Evolutionary conservation across 1,139 yeast genomes (phyloP).

Genomic region (Hansenula anomala): DNA sequence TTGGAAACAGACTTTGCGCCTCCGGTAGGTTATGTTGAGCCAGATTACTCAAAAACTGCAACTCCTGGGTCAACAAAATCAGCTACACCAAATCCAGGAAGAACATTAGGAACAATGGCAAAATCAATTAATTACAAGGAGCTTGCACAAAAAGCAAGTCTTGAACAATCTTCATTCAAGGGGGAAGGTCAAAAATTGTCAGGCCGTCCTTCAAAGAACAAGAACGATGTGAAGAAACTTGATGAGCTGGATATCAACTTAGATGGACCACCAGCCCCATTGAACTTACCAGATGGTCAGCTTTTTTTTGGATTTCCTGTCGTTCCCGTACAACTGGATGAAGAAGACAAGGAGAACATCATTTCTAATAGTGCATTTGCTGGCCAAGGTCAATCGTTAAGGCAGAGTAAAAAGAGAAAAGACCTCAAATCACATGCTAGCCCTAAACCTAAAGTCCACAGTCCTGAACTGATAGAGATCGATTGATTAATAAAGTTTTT

Average conservation of each 20-base stretch:
- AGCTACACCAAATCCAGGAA: conserved; percentile 28
- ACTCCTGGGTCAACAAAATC: conserved; percentile 13
- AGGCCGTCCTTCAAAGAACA: conserved; percentile 40
- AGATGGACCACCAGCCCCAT: conserved; percentile 63
- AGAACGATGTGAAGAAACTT: conserved; percentile 11
- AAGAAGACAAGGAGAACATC: conserved; percentile 31
- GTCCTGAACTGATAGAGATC: conserved; percentile 78
- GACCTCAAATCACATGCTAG: conserved; percentile 41
- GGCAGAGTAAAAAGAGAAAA: conserved; percentile 72
- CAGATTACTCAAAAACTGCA: conserved; percentile 43
- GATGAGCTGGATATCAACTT: conserved; percentile 24
- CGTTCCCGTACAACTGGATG: conserved; percentile 63
- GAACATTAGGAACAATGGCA: conserved; percentile 72
- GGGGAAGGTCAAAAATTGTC: conserved; percentile 75
- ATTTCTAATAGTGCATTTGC: conserved; percentile 32
- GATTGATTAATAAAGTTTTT: conserved; percentile 30
- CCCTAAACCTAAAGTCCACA: conserved; percentile 43
- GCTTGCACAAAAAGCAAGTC: conserved; percentile 40
- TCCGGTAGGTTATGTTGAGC: conserved; percentile 97
- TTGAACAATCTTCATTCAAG: conserved; percentile 32
- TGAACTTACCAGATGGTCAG: conserved; percentile 76
- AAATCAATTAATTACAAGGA: conserved; percentile 65
- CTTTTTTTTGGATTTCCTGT: conserved; percentile 92
- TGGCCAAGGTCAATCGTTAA: conserved; percentile 67
- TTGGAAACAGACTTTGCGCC: conserved; percentile 97